Conservation (phyloP, 106 monocot genomes). For the Phalaenopsis equestris region DNA sequence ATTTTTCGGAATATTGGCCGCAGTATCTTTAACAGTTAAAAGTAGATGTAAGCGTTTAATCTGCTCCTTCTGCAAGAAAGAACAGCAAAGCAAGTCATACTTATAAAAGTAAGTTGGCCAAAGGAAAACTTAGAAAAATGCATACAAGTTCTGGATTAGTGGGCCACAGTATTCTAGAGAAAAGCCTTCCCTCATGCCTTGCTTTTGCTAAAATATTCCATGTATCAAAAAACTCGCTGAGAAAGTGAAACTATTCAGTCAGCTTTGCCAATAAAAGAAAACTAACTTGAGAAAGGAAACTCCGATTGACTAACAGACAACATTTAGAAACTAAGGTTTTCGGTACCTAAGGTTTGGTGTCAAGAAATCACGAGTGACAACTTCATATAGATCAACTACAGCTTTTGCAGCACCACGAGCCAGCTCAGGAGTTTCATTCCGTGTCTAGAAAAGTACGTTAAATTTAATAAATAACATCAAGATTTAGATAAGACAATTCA, state of each 20-base stretch:
- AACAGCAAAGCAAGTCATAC: background rate
- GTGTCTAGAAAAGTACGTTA: slow-evolving; percentile 30
- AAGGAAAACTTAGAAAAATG: slow-evolving; percentile 2
- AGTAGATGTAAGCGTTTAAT: slow-evolving; percentile 91
- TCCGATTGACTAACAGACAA: background rate
- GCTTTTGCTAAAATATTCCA: slow-evolving; percentile 85
- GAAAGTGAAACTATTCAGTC: slow-evolving; percentile 1
- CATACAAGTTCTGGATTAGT: slow-evolving; percentile 71
- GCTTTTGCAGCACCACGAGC: slow-evolving; percentile 72
- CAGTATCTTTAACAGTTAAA: slow-evolving; percentile 86
- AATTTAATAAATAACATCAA: background rate
- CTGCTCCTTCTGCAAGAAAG: slow-evolving; percentile 66
- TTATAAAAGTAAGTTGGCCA: background rate
- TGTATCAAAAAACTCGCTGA: slow-evolving; percentile 86
- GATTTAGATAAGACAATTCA: background rate
- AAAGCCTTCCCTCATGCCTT: slow-evolving; percentile 76
- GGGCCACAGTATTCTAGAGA: slow-evolving; percentile 81
- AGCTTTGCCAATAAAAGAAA: background rate
- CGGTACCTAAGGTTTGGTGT: slow-evolving; percentile 56
- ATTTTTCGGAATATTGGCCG: slow-evolving; percentile 90
- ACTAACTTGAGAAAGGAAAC: background rate
- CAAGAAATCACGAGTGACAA: slow-evolving; percentile 72
- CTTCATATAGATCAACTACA: slow-evolving; percentile 75
- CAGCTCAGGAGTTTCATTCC: slow-evolving; percentile 69
- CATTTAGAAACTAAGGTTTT: background rate